Evolutionary conservation across 2,329 filamentous ascomycete genomes (phyloP).

Genomic region (Penicillium sp.): DNA sequence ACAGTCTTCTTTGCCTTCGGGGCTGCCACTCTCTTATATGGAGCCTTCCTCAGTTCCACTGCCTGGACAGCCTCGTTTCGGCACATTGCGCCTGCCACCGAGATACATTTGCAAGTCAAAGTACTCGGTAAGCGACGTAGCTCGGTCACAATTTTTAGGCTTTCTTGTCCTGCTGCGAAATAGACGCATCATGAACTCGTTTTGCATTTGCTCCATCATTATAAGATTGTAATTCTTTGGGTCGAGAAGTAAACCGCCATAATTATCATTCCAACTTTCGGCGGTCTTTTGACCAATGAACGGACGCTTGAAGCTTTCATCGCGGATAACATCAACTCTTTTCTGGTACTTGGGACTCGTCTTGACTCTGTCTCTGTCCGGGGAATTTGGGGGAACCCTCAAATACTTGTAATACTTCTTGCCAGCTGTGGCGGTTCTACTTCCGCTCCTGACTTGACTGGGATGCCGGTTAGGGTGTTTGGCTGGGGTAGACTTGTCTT

Average conservation of each 20-base stretch:
- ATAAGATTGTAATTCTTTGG: no score
- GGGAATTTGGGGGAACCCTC: background rate
- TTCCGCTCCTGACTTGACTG: background rate
- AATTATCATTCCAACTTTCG: no score
- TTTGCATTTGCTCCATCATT: no score
- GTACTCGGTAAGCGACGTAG: background rate
- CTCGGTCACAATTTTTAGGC: no score
- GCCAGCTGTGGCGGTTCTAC: background rate
- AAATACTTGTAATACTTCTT: background rate
- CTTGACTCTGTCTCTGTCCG: background rate
- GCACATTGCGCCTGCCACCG: background rate
- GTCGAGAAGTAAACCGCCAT: no score
- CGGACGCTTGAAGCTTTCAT: background rate
- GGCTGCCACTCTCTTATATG: background rate
- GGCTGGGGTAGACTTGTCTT: background rate
- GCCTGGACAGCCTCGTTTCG: background rate
- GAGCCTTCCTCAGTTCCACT: background rate
- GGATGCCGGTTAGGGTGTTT: background rate
- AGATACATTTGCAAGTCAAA: background rate
- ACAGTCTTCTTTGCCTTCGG: background rate
- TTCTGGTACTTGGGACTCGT: no score
- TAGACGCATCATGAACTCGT: no score
- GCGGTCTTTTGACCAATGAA: no score
- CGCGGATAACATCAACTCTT: background rate
- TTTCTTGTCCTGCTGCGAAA: no score